phyloP scores from a whole-genome alignment of 495 filamentous ascomycete genomes.

The Xylaria intraflava region DNA sequence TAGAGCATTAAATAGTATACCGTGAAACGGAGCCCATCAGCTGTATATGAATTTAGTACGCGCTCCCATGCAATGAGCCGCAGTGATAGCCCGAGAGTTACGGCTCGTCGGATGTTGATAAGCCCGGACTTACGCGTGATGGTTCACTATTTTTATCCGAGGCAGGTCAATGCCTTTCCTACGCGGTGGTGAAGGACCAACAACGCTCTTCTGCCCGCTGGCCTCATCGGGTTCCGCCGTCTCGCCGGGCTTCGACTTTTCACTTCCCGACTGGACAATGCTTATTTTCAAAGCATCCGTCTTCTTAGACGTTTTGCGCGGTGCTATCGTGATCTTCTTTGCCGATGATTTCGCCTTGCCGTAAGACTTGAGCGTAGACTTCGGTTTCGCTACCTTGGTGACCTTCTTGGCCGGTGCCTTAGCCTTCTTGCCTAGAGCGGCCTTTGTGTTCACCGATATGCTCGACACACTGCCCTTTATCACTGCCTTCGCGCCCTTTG shows the following conservation, averaged over 20 bases:
- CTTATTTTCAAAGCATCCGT: conserved; percentile 22
- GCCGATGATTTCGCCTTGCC: conserved; percentile 23
- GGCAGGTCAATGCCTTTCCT: conserved; percentile 11
- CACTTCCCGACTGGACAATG: conserved; percentile 14
- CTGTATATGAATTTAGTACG: background rate
- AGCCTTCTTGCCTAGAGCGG: conserved; percentile 13
- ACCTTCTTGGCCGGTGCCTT: conserved; percentile 18
- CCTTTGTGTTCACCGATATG: conserved; percentile 32
- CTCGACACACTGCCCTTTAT: conserved; percentile 34
- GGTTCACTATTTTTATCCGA: conserved; percentile 17
- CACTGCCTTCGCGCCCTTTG: conserved; percentile 24
- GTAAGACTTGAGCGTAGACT: conserved; percentile 22
- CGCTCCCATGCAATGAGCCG: background rate
- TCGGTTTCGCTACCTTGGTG: conserved; percentile 22
- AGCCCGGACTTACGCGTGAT: background rate
- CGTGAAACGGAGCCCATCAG: background rate
- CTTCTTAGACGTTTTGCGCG: conserved; percentile 17
- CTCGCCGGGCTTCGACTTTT: conserved; percentile 4
- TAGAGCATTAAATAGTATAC: background rate
- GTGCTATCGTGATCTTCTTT: conserved; percentile 13
- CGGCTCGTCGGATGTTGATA: background rate
- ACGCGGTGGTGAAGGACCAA: conserved; percentile 1
- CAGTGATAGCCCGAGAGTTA: background rate
- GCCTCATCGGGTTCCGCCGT: background rate
- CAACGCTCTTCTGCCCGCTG: background rate